Evolutionary conservation across 306 rosid genomes (phyloP).

Genomic region (Leucaena leucocephala): DNA sequence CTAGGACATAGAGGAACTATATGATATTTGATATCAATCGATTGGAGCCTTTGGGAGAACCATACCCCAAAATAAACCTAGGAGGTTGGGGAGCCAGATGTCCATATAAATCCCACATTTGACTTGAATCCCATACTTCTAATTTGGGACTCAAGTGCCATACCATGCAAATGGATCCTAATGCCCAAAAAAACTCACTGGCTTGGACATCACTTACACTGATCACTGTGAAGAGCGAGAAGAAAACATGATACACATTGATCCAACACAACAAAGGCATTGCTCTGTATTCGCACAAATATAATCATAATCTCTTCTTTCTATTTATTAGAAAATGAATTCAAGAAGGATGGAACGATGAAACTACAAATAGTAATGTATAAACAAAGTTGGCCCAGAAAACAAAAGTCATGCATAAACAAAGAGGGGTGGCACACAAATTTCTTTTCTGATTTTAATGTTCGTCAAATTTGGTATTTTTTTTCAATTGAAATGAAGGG

Average conservation of each 20-base stretch:
- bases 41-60: neutral
- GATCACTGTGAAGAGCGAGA: slow-evolving; percentile 1
- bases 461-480: slow-evolving; percentile 9
- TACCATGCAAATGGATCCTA: neutral
- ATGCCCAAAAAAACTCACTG: slow-evolving; percentile 12
- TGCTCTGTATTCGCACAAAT: slow-evolving; percentile 7
- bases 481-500: slow-evolving; percentile 2
- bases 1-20: neutral
- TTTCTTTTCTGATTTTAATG: neutral
- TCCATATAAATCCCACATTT: neutral
- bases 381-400: neutral
- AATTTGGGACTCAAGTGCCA: neutral
- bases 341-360: neutral
- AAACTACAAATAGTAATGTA: neutral
- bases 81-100: neutral
- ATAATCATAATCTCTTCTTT: neutral
- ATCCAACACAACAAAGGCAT: neutral
- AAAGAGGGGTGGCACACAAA: neutral
- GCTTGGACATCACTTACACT: neutral
- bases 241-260: neutral
- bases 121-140: neutral
- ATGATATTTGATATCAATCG: neutral
- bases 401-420: slow-evolving; percentile 5
- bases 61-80: neutral
- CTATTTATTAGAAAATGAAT: neutral